Evolutionary conservation across 1,284 basidiomycete genomes (phyloP), one percentile per base, ranked within the genome.

Genomic region (Rhodotorula sp.): DNA sequence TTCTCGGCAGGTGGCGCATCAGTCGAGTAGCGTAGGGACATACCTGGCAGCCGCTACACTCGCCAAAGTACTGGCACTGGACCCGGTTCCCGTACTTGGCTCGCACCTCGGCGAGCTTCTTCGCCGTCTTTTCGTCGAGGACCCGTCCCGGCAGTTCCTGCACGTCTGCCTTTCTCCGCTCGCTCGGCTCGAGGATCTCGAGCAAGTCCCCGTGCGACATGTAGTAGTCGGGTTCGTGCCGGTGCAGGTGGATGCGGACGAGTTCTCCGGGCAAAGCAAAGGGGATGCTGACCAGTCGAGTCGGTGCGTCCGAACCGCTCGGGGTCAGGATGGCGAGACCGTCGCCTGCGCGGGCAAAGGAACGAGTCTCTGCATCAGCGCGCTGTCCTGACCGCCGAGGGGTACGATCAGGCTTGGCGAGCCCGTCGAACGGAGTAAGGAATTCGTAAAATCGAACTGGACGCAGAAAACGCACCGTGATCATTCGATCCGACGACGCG

Each of bases 11-110:
- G 81, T 15, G 15, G 61, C 58, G 46, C 10, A 39, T 5, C 10
- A 5, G 39, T 39, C 39, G 1, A 20, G 43, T 20, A 47, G 46
- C 31, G 29, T 20, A 43, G 14, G 14, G 60, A 54, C 70, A 29
- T 6, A 81, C 82, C 78, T 76, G 79, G 64, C 79, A 80, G 5
- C 79, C 79, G 12, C 74, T 83, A 79, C 93, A 97, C 65, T 84
- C 84, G 0, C 90, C 90, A 83, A 96, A 97, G 80, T 97, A 94
- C 78, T 88, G 87, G 83, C 94, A 97, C 69, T 86, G 84, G 0
- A 91, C 85, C 49, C 86, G 83, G 16, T 65, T 60, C 6, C 76
- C 76, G 23, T 73, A 77, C 68, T 73, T 75, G 10, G 62, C 64
- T 56, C 70, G 51, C 23, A 66, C 67, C 15, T 61, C 64, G 12